Evolutionary conservation across 495 filamentous ascomycete species (phyloP).

Genomic region (Annulohypoxylon maeteangense): DNA sequence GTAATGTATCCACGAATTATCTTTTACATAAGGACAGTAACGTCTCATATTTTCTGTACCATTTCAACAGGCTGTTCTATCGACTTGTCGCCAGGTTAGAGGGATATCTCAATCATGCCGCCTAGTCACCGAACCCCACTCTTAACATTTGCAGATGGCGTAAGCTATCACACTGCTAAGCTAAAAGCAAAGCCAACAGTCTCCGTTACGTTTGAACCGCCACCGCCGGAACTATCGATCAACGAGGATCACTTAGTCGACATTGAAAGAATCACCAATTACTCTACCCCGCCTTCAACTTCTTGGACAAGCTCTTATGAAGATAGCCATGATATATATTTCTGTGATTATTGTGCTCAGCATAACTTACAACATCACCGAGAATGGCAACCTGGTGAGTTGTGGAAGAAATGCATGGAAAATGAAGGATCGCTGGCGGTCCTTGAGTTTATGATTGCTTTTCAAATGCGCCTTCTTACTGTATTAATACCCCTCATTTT

Average conservation of each 20-base stretch:
- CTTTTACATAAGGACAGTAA: constrained; percentile 17
- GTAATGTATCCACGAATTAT: not conserved
- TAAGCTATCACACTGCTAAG: constrained; percentile 22
- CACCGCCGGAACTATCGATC: not conserved
- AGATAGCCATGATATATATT: not conserved
- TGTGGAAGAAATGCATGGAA: constrained; percentile 20
- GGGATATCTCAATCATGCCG: constrained; percentile 4
- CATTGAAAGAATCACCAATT: not conserved
- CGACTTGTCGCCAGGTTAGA: too few species aligned
- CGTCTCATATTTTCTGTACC: not conserved
- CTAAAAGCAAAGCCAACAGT: not conserved
- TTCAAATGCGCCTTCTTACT: constrained; percentile 32
- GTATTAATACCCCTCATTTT: constrained; percentile 17
- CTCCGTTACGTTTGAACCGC: not conserved
- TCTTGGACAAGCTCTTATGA: not conserved
- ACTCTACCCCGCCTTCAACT: not conserved
- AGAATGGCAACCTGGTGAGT: not conserved
- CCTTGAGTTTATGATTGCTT: constrained; percentile 16
- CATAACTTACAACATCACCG: constrained; percentile 17
- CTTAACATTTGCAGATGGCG: constrained; percentile 9
- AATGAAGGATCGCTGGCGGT: constrained; percentile 21
- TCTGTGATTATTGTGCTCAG: constrained; percentile 37
- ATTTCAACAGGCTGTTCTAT: too few species aligned
- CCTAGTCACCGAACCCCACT: constrained; percentile 26
- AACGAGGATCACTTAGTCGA: constrained; percentile 19